Evolutionary conservation across 768 basidiomycete genomes (phyloP).

Genomic region (Trametes coccinea): DNA sequence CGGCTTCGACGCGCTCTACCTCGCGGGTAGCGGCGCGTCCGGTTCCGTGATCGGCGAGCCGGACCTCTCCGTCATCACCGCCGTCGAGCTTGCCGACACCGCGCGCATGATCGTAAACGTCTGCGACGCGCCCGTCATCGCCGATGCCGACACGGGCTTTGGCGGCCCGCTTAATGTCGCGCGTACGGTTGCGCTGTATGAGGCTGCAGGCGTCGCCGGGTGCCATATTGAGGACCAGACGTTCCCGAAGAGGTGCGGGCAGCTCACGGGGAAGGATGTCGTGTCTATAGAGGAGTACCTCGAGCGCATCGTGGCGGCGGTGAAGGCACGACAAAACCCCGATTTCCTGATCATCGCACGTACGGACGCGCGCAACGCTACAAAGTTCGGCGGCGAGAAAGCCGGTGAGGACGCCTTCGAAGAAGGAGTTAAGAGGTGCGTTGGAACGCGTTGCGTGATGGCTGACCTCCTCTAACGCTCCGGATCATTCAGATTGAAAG

Average conservation of each 20-base stretch:
- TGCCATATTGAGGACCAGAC: slow-evolving; percentile 33
- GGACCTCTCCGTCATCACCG: slow-evolving; percentile 31
- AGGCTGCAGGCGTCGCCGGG: slow-evolving; percentile 28
- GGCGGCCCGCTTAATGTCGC: slow-evolving; percentile 30
- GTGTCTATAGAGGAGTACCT: slow-evolving; percentile 30
- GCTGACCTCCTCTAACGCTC: no score
- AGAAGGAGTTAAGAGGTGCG: slow-evolving; percentile 29
- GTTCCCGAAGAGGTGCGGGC: slow-evolving; percentile 31
- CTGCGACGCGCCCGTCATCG: slow-evolving; percentile 27
- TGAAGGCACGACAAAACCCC: slow-evolving; percentile 26
- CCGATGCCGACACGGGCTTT: slow-evolving; percentile 30
- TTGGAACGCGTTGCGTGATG: no score
- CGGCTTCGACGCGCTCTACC: slow-evolving; percentile 30
- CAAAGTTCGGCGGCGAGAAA: slow-evolving; percentile 25
- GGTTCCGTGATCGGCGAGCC: slow-evolving; percentile 29
- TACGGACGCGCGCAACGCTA: slow-evolving; percentile 30
- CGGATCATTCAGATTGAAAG: slow-evolving; percentile 18
- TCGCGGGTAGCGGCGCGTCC: slow-evolving; percentile 29
- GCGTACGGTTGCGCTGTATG: slow-evolving; percentile 27
- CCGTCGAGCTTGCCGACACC: slow-evolving; percentile 25
- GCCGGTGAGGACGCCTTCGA: slow-evolving; percentile 32
- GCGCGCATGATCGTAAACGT: slow-evolving; percentile 27
- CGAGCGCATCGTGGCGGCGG: slow-evolving; percentile 29
- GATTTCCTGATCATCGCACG: slow-evolving; percentile 30
- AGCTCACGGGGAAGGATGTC: slow-evolving; percentile 30